Percentiles rank a stretch among this genome's conserved stretches.
Evolutionary conservation across 306 rosid species (phyloP).

Genomic region (barrel medic (Medicago truncatula)): MtrunA17r5.0-ANR NC_053044.1:31855001-31855500

Average conservation of each 20-base stretch:
- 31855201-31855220: slow-evolving; percentile 19
- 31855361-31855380: slow-evolving; percentile 95
- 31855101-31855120: not conserved
- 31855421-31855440: slow-evolving; percentile 47
- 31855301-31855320: slow-evolving; percentile 45
- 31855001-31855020: slow-evolving; percentile 16
- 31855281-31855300: slow-evolving; percentile 38
- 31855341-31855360: slow-evolving; percentile 99
- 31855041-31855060: slow-evolving; percentile 5
- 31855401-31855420: slow-evolving; percentile 57
- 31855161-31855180: slow-evolving; percentile 16
- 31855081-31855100: slow-evolving; percentile 2
- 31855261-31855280: slow-evolving; percentile 21
- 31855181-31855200: slow-evolving; percentile 16
- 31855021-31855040: slow-evolving; percentile 18
- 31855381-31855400: slow-evolving; percentile 59
- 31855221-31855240: slow-evolving; percentile 1
- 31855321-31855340: slow-evolving; percentile 79
- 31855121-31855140: not conserved
- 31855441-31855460: slow-evolving; percentile 58
- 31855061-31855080: not conserved
- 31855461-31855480: slow-evolving; percentile 58
- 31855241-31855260: slow-evolving; percentile 18
- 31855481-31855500: slow-evolving; percentile 91
- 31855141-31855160: slow-evolving; percentile 31